Evolutionary conservation across 306 rosid species (phyloP).

Genomic region (Potentilla sterilis): DNA sequence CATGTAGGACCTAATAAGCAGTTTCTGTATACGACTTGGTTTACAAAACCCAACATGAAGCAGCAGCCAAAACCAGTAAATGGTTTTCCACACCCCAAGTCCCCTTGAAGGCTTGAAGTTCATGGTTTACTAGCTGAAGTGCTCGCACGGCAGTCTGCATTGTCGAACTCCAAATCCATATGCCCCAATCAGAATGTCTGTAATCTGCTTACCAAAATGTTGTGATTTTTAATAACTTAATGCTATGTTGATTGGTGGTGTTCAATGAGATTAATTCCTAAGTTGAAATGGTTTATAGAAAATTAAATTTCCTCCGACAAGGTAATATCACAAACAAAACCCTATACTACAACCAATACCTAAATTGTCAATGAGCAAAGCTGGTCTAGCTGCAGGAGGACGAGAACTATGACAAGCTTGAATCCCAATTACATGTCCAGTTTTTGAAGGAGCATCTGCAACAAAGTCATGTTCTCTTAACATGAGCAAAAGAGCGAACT

Average conservation of each 20-base stretch:
- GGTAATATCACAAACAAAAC: too few species aligned
- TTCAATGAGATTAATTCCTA: background rate
- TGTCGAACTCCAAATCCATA: background rate
- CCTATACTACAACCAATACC: too few species aligned
- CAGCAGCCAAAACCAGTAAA: constrained; percentile 31
- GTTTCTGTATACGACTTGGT: constrained; percentile 84
- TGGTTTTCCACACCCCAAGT: constrained; percentile 36
- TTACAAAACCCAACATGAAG: constrained; percentile 46
- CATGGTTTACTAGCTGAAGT: background rate
- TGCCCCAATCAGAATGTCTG: background rate
- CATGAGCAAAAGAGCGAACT: too few species aligned
- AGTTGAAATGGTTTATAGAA: background rate
- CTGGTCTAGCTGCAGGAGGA: too few species aligned
- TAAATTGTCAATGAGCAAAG: too few species aligned
- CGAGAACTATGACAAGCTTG: too few species aligned
- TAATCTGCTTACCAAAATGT: background rate
- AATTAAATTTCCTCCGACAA: too few species aligned
- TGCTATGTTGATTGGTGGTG: background rate
- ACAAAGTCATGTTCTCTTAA: too few species aligned
- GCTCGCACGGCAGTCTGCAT: background rate
- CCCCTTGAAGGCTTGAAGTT: constrained; percentile 18
- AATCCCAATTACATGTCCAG: too few species aligned
- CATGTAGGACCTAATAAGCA: constrained; percentile 78
- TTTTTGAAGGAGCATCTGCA: too few species aligned
- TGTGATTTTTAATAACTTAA: background rate